These are phyloP conservation scores for Bipolaris sorokiniana DNA, from an alignment of 2,329 filamentous ascomycete species.

Conservation along the genomic window DNA sequence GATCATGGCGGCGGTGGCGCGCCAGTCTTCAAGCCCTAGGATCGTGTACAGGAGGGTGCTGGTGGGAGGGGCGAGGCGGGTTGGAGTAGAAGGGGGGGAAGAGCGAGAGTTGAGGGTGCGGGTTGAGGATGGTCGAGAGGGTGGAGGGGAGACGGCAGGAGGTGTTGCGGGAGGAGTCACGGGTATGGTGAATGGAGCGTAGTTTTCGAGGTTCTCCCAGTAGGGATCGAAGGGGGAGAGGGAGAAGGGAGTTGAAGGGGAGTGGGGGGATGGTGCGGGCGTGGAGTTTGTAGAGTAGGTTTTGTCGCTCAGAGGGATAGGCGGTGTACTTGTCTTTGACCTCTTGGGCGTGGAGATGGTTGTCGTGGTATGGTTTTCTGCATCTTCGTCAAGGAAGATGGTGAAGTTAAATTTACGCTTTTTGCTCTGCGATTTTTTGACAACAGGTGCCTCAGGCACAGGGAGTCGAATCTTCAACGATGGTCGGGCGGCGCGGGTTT, in stretches of 20 bases:
- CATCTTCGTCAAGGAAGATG: slow-evolving; percentile 21
- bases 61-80: slow-evolving; percentile 6
- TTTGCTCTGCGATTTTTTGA: slow-evolving; percentile 9
- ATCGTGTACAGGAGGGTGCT: slow-evolving; percentile 27
- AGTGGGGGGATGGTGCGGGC: slow-evolving; percentile 16
- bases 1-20: slow-evolving; percentile 20
- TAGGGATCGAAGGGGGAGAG: slow-evolving; percentile 17
- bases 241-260: slow-evolving; percentile 16
- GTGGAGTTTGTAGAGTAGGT: slow-evolving; percentile 15
- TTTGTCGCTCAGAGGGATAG: slow-evolving; percentile 14
- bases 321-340: slow-evolving; percentile 7
- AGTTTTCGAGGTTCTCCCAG: slow-evolving; percentile 31
- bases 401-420: slow-evolving; percentile 18
- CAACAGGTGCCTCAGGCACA: background rate
- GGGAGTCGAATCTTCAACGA: background rate
- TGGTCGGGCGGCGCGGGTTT: background rate
- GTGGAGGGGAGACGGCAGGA: slow-evolving; percentile 3
- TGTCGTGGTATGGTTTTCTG: background rate
- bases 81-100: background rate
- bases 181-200: slow-evolving; percentile 7
- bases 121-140: background rate
- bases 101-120: background rate
- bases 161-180: slow-evolving; percentile 1
- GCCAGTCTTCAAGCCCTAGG: slow-evolving; percentile 24
- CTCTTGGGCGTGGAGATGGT: slow-evolving; percentile 12